phyloP scores from a whole-genome alignment of 768 basidiomycete species.

The Tulasnella sp. region DNA sequence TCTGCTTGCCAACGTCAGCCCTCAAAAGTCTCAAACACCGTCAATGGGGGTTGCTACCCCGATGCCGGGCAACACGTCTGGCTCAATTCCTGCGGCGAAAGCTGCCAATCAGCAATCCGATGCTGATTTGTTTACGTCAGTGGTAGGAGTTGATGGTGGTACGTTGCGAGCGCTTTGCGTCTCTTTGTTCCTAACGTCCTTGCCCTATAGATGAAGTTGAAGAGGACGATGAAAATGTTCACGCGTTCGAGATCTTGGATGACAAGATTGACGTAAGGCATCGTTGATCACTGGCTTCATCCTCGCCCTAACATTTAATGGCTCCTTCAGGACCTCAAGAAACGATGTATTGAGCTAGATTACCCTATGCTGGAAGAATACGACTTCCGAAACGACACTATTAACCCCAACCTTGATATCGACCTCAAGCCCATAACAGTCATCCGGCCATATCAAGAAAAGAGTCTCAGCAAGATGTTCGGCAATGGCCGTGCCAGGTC shows the following conservation, averaged over 20 bases:
- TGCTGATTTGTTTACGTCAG: slow-evolving; percentile 82
- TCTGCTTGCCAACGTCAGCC: slow-evolving; percentile 76
- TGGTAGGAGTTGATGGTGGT: slow-evolving; percentile 92
- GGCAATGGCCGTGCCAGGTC: slow-evolving; percentile 97
- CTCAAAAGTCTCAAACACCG: slow-evolving; percentile 46
- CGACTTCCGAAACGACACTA: slow-evolving; percentile 93
- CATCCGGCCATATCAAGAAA: slow-evolving; percentile 97
- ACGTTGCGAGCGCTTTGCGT: background rate
- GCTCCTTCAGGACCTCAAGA: slow-evolving; percentile 73
- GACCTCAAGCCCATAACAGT: slow-evolving; percentile 97
- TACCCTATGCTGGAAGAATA: slow-evolving; percentile 99
- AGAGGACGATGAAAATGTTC: slow-evolving; percentile 95
- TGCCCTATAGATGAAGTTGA: slow-evolving; percentile 77
- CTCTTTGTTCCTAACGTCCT: slow-evolving; percentile 2
- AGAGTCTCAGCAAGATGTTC: slow-evolving; percentile 98
- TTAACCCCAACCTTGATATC: slow-evolving; percentile 95
- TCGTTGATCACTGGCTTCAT: background rate
- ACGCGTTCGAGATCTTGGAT: slow-evolving; percentile 93
- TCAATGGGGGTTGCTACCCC: slow-evolving; percentile 40
- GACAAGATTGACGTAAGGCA: slow-evolving; percentile 77
- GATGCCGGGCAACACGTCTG: background rate
- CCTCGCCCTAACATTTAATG: background rate
- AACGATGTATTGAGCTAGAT: slow-evolving; percentile 91
- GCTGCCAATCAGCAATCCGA: slow-evolving; percentile 39
- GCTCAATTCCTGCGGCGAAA: slow-evolving; percentile 19